A percentile compares a stretch with the other conserved stretches of the same genome.
Conservation (phyloP, 164 flowering plant species). For the Annona cherimola region DNA sequence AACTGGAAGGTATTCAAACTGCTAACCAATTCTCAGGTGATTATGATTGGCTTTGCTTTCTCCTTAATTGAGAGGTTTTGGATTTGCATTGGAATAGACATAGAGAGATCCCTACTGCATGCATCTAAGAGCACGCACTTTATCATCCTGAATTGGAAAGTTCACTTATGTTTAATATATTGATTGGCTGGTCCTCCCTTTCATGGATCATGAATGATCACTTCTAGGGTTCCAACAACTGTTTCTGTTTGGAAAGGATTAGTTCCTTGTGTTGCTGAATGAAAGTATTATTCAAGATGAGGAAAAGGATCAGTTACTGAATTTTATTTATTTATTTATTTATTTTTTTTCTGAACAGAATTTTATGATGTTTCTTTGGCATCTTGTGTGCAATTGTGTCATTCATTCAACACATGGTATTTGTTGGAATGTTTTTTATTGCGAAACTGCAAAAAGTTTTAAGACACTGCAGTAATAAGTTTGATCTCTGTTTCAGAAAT, state of each 20-base stretch:
- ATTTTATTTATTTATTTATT: too few species aligned
- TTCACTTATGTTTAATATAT: not conserved
- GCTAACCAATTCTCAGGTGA: constrained; percentile 1
- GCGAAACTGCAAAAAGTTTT: not conserved
- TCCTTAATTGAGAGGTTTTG: not conserved
- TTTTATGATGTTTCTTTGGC: not conserved
- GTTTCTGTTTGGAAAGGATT: not conserved
- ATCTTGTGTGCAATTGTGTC: not conserved
- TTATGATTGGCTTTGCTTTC: constrained; percentile 3
- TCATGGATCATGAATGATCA: not conserved
- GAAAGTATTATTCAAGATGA: too few species aligned
- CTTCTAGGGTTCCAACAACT: not conserved
- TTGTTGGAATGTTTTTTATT: not conserved
- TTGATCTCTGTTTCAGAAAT: constrained; percentile 46
- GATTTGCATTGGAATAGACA: not conserved
- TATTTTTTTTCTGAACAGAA: not conserved
- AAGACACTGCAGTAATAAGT: not conserved
- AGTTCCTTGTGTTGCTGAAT: not conserved
- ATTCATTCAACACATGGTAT: not conserved
- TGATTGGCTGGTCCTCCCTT: not conserved
- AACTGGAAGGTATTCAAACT: constrained; percentile 67
- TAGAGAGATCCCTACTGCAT: not conserved
- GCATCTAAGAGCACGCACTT: not conserved
- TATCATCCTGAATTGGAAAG: not conserved
- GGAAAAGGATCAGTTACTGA: not conserved